phyloP scores from a whole-genome alignment of 768 basidiomycete species.

The Saitozyma sp. region DNA sequence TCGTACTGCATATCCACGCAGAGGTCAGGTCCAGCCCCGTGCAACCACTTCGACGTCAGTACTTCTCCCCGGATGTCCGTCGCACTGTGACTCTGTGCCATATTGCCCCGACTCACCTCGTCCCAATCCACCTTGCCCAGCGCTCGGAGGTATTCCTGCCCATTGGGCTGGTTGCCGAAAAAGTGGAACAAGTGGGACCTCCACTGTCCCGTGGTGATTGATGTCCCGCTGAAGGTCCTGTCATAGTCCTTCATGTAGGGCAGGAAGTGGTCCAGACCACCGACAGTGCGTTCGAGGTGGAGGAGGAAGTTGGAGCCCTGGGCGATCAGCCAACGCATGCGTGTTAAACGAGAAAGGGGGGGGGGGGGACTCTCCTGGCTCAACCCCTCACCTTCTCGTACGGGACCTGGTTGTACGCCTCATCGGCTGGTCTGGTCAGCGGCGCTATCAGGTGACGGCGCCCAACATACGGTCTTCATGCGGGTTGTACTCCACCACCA shows the following conservation, averaged over 20 bases:
- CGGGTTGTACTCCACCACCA: conserved; percentile 73
- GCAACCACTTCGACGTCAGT: conserved; percentile 62
- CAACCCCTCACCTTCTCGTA: conserved; percentile 56
- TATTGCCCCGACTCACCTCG: conserved; percentile 55
- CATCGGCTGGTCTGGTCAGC: conserved; percentile 58
- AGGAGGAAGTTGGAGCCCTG: conserved; percentile 88
- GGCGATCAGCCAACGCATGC: conserved; percentile 51
- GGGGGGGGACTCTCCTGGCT: neutral
- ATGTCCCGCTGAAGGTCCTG: conserved; percentile 71
- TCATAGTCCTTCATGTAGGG: conserved; percentile 84
- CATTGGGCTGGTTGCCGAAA: conserved; percentile 61
- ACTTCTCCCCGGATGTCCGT: neutral
- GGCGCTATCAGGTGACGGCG: neutral
- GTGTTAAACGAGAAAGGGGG: neutral
- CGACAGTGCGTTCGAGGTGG: conserved; percentile 72
- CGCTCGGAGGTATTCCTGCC: conserved; percentile 63
- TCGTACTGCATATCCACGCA: conserved; percentile 78
- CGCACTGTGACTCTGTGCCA: too few relatives aligned
- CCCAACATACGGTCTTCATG: conserved; percentile 47
- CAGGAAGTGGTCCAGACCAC: conserved; percentile 79
- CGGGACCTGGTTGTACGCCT: conserved; percentile 70
- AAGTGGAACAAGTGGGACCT: conserved; percentile 73
- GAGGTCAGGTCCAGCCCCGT: conserved; percentile 72
- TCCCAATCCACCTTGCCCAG: conserved; percentile 72
- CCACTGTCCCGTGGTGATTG: conserved; percentile 82